A percentile compares a stretch with the other conserved stretches of the same genome.
phyloP scores from a whole-genome alignment of 371 early-diverging fungal genomes.

The Entomophthora muscae region DNA sequence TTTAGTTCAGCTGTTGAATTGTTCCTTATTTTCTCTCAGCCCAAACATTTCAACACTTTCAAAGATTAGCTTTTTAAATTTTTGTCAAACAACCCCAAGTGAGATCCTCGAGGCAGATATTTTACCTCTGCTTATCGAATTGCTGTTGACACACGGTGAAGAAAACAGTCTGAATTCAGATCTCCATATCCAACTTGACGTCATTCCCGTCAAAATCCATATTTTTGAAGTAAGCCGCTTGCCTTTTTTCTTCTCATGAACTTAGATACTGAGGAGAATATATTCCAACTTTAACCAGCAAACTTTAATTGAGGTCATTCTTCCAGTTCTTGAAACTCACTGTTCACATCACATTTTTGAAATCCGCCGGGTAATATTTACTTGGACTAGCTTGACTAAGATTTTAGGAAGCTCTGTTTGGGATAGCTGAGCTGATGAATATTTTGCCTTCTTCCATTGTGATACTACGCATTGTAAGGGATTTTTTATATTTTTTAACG shows the following conservation, averaged over 20 bases:
- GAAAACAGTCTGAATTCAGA: background rate
- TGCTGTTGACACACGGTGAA: background rate
- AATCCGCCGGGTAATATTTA: background rate
- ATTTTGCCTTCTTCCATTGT: background rate
- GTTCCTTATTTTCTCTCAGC: background rate
- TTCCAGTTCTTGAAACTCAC: background rate
- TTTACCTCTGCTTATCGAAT: background rate
- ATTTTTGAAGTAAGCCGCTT: background rate
- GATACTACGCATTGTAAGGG: background rate
- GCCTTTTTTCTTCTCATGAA: background rate
- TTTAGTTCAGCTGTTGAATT: background rate
- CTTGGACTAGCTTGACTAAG: background rate
- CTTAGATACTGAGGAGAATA: background rate
- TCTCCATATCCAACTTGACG: background rate
- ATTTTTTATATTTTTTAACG: no score
- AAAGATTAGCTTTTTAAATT: background rate
- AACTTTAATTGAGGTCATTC: slow-evolving; percentile 1
- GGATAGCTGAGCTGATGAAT: background rate
- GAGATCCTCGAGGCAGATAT: background rate
- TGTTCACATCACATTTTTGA: background rate
- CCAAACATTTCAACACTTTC: background rate
- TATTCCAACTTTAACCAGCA: background rate
- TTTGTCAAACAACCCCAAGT: background rate
- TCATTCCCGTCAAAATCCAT: background rate
- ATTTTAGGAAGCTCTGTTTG: background rate